Evolutionary conservation across 2,329 filamentous ascomycete genomes (phyloP).

Genomic region (Fusarium drepaniforme): DNA sequence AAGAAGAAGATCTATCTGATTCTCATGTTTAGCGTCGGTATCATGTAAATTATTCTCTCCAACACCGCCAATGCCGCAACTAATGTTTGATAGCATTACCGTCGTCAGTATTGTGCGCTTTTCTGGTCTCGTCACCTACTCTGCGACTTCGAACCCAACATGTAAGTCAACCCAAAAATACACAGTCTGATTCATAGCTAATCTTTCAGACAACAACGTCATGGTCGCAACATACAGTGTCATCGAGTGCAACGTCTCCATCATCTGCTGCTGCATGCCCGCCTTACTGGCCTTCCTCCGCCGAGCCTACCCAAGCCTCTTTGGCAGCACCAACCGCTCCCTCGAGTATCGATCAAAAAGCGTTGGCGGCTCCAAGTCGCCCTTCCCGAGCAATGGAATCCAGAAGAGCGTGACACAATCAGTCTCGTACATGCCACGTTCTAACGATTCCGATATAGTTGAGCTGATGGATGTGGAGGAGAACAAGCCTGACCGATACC

Average conservation of each 20-base stretch:
- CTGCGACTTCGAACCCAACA: neutral
- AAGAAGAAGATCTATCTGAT: neutral
- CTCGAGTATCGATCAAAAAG: neutral
- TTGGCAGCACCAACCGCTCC: conserved; percentile 8
- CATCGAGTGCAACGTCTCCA: conserved; percentile 4
- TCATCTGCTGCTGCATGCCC: conserved; percentile 8
- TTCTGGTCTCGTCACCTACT: conserved; percentile 5
- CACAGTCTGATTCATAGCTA: neutral
- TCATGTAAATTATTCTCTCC: neutral
- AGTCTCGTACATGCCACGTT: neutral
- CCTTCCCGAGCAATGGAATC: neutral
- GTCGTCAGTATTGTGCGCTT: conserved; percentile 4
- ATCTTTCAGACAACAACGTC: neutral
- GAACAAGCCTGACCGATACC: neutral
- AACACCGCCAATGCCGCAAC: neutral
- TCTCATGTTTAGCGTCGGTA: conserved; percentile 1
- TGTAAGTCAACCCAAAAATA: neutral
- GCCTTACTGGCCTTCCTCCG: neutral
- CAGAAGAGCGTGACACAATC: conserved; percentile 5
- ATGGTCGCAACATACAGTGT: conserved; percentile 11
- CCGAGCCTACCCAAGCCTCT: neutral
- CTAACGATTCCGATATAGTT: neutral
- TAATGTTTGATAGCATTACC: neutral
- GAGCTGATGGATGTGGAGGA: conserved; percentile 7
- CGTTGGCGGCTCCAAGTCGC: neutral